phyloP scores from a whole-genome alignment of 345 rosid species.

The Noccaea caerulescens region DNA sequence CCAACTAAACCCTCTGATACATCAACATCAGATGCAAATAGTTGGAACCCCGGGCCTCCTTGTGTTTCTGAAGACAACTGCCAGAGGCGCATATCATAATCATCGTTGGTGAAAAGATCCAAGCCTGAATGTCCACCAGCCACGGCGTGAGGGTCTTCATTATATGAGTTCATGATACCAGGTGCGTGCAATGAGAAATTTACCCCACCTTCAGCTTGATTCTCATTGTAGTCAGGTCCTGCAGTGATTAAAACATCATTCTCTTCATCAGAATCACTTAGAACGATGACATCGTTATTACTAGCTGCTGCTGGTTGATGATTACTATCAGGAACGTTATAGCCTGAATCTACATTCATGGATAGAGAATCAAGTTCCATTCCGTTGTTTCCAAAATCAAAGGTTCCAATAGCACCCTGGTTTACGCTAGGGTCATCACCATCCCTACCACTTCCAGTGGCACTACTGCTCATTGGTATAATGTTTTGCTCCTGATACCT shows the following conservation, averaged over 20 bases:
- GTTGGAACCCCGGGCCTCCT: constrained; percentile 71
- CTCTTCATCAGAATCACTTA: constrained; percentile 91
- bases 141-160: constrained; percentile 60
- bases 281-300: constrained; percentile 75
- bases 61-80: constrained; percentile 61
- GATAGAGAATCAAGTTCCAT: constrained; percentile 73
- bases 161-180: constrained; percentile 58
- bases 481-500: constrained; percentile 55
- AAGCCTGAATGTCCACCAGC: constrained; percentile 56
- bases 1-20: constrained; percentile 62
- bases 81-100: constrained; percentile 78
- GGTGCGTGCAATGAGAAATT: constrained; percentile 55
- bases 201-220: constrained; percentile 44
- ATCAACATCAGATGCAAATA: constrained; percentile 66
- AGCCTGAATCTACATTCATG: constrained; percentile 57
- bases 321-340: constrained; percentile 46
- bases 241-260: constrained; percentile 59
- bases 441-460: constrained; percentile 84
- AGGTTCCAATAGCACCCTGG: constrained; percentile 74
- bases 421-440: constrained; percentile 94
- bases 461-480: constrained; percentile 92
- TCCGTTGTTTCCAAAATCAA: constrained; percentile 63
- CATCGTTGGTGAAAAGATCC: constrained; percentile 61
- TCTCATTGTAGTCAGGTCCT: constrained; percentile 39
- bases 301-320: constrained; percentile 52